Conservation (phyloP, 176 grass and related monocot genomes). For the Dendrocalamus sinicus region DNA sequence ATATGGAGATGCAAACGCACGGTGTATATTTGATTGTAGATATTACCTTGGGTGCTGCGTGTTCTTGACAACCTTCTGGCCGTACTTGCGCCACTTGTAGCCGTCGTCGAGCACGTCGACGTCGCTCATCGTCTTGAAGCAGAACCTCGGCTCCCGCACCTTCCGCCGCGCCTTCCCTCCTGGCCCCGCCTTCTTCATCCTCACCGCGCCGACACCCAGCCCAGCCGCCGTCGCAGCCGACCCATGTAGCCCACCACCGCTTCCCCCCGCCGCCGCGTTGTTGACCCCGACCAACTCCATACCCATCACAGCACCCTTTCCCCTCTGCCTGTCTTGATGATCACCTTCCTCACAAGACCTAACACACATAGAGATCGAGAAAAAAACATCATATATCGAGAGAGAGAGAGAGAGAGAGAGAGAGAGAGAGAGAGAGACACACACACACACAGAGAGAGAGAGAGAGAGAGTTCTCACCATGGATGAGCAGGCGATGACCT, state of each 20-base stretch:
- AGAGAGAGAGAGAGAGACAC: not conserved
- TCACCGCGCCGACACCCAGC: constrained; percentile 49
- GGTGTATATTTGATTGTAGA: not conserved
- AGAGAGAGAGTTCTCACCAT: constrained; percentile 41
- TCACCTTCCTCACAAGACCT: constrained; percentile 47
- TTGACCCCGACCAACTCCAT: not conserved
- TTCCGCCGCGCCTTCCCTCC: constrained; percentile 68
- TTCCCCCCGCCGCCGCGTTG: not conserved
- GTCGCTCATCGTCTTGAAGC: constrained; percentile 99
- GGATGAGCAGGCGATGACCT: constrained; percentile 46
- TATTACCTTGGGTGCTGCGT: constrained; percentile 91
- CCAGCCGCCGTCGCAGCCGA: not conserved
- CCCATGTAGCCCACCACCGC: not conserved
- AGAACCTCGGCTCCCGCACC: constrained; percentile 94
- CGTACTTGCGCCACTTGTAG: constrained; percentile 99
- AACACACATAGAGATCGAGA: not conserved
- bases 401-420: not conserved
- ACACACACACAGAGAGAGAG: not conserved
- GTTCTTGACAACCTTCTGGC: constrained; percentile 99
- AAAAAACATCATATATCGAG: not conserved
- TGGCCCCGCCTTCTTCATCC: constrained; percentile 67
- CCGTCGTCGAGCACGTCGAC: constrained; percentile 97
- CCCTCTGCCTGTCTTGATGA: constrained; percentile 31
- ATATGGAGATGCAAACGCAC: not conserved
- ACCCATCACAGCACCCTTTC: constrained; percentile 4